These are phyloP conservation scores for Lizanozyma gosingica DNA, from an alignment of 1,139 yeast species.

Conservation along the genomic window DNA sequence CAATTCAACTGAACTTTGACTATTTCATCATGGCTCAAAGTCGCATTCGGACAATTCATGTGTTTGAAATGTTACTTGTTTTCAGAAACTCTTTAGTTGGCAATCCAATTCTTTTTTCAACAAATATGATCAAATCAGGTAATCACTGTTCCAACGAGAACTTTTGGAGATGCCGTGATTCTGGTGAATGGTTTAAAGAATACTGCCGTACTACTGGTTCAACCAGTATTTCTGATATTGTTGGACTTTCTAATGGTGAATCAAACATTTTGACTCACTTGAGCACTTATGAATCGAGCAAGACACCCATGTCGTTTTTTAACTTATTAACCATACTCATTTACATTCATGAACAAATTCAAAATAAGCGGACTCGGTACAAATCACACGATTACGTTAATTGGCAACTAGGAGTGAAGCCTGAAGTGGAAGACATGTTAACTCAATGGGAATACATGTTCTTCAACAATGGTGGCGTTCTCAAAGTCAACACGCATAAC, in stretches of 20 bases:
- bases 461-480: conserved; percentile 51
- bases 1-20: conserved; percentile 49
- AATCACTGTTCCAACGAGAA: conserved; percentile 61
- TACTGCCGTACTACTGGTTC: not conserved
- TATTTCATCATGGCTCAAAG: conserved; percentile 78
- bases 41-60: conserved; percentile 77
- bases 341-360: conserved; percentile 66
- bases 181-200: conserved; percentile 47
- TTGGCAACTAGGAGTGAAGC: conserved; percentile 58
- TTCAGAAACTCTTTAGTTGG: conserved; percentile 63
- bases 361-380: conserved; percentile 33
- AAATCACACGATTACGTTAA: conserved; percentile 20
- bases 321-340: conserved; percentile 59
- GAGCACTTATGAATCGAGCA: conserved; percentile 30
- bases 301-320: conserved; percentile 40
- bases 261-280: conserved; percentile 40
- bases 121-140: conserved; percentile 63
- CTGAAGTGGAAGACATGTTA: conserved; percentile 43
- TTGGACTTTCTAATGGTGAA: conserved; percentile 44
- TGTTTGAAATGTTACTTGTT: conserved; percentile 64
- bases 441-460: conserved; percentile 60
- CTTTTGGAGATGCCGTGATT: conserved; percentile 56
- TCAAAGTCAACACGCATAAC: conserved; percentile 44
- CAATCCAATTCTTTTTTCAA: conserved; percentile 44
- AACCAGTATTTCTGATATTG: not conserved